Percentiles rank a stretch among this genome's conserved stretches.
These are phyloP conservation scores for Starmerella bacillaris DNA, from an alignment of 805 yeast species.

Conservation along the genomic window DNA sequence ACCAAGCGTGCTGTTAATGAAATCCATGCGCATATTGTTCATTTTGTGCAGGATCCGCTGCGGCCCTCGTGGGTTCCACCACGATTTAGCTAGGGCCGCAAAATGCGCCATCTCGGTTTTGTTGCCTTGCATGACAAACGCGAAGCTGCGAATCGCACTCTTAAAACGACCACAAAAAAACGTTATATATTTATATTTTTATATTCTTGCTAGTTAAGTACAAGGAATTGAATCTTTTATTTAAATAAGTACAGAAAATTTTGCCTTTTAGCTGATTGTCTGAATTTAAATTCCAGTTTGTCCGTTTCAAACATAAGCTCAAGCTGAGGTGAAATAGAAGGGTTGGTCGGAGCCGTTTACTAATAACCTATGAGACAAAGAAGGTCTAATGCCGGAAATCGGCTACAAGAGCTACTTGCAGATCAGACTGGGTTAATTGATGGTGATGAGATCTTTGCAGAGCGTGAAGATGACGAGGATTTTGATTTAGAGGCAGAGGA, in stretches of 20 bases:
- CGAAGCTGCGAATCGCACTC: no score
- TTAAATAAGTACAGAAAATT: no score
- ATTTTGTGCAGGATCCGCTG: conserved; percentile 87
- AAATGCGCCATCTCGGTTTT: conserved; percentile 58
- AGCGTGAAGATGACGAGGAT: conserved; percentile 29
- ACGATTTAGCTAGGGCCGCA: conserved; percentile 69
- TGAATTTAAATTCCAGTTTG: no score
- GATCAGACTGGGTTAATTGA: conserved; percentile 43
- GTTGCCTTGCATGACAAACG: neutral
- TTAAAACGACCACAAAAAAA: no score
- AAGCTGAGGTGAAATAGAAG: no score
- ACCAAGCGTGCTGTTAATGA: conserved; percentile 51
- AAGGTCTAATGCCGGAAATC: conserved; percentile 80
- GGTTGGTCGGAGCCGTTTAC: no score
- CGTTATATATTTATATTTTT: no score
- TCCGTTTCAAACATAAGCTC: no score
- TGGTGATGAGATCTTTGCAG: conserved; percentile 44
- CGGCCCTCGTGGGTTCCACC: conserved; percentile 96
- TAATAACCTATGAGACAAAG: conserved; percentile 19
- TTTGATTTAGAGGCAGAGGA: conserved; percentile 21
- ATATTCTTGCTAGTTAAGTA: no score
- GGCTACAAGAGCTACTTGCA: conserved; percentile 53
- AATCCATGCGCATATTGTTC: conserved; percentile 81
- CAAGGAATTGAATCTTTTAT: no score
- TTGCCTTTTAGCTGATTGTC: no score